Percentiles rank a stretch among this genome's conserved stretches.
phyloP scores from a whole-genome alignment of 2,329 filamentous ascomycete genomes.

The Escovopsis sp. region DNA sequence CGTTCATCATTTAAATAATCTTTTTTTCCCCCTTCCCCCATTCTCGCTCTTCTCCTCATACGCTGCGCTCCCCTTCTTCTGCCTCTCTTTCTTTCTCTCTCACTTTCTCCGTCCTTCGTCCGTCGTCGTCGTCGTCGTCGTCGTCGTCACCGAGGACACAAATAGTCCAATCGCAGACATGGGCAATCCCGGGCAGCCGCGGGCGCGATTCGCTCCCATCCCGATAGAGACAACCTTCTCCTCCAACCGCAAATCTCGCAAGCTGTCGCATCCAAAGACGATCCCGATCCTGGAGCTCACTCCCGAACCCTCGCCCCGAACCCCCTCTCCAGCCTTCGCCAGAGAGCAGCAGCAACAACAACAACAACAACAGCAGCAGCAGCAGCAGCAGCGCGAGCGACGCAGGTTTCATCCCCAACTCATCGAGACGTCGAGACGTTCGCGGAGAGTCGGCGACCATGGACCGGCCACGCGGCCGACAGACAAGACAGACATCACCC shows the following conservation, averaged over 20 bases:
- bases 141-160: neutral
- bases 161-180: slow-evolving; percentile 13
- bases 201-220: slow-evolving; percentile 50
- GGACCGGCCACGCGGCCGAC: slow-evolving; percentile 46
- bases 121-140: neutral
- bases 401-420: slow-evolving; percentile 61
- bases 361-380: slow-evolving; percentile 13
- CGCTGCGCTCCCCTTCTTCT: too few species aligned
- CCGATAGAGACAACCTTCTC: slow-evolving; percentile 60
- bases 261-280: slow-evolving; percentile 10
- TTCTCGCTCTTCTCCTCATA: too few species aligned
- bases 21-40: too few species aligned
- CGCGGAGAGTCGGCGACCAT: slow-evolving; percentile 50
- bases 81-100: neutral
- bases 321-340: slow-evolving; percentile 23
- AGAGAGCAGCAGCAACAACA: too few species aligned
- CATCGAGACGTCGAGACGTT: slow-evolving; percentile 64
- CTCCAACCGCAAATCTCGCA: slow-evolving; percentile 30
- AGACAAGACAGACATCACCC: slow-evolving; percentile 59
- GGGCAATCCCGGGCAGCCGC: slow-evolving; percentile 26
- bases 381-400: slow-evolving; percentile 26
- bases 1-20: too few species aligned
- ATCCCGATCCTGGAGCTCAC: slow-evolving; percentile 45
- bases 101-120: neutral
- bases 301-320: slow-evolving; percentile 36